Base-by-base conservation (phyloP, 2,329 filamentous ascomycete species). In the Drechmeria coniospora region DNA sequence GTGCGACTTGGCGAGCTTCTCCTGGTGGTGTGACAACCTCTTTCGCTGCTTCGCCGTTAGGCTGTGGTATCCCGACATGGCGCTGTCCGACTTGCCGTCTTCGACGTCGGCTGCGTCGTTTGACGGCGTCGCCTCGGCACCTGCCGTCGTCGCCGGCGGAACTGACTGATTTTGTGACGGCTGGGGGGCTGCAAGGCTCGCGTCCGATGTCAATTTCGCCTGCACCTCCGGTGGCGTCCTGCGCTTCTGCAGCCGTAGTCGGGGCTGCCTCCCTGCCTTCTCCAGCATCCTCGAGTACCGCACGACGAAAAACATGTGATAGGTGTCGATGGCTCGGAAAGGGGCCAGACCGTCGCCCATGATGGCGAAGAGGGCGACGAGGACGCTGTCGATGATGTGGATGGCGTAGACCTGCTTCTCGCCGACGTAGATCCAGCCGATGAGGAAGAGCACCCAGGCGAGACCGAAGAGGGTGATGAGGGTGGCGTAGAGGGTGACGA, bases 391-490 rank as follows among this genome's bases (percentile, higher is more conserved):
- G 37, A 81, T 79, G 26, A 80, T 53, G 34, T 80, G 72, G 40
- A 79, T 69, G 21, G 68, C 50, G 36, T 80, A 87, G 4, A 70
- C 56, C 46, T 87, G 78, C 40, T 65, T 62, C 17, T 71, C 68
- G 13, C 79, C 80, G 13, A 87, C 76, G 36, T 83, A 84, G 45
- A 90, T 81, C 82, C 82, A 92, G 26, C 76, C 80, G 46, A 92
- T 92, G 30, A 92, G 59, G 53, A 87, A 90, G n/a, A 92, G 65
- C 2, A 92, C 82, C 83, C 82, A 92, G 0, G 79, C 79, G 9
- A 87, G 61, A 43, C 82, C 82, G 41, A 92, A 92, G 0, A 86
- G 60, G 0, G 82, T 90, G 40, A 92, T 86, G 13, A 87, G 61
- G 1, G 68, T 74, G 7, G 81, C 82, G 49, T 92, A 92, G 4